These are phyloP conservation scores for Trichophaea hybrida DNA, from an alignment of 2,329 filamentous ascomycete species.

Conservation along the genomic window DNA sequence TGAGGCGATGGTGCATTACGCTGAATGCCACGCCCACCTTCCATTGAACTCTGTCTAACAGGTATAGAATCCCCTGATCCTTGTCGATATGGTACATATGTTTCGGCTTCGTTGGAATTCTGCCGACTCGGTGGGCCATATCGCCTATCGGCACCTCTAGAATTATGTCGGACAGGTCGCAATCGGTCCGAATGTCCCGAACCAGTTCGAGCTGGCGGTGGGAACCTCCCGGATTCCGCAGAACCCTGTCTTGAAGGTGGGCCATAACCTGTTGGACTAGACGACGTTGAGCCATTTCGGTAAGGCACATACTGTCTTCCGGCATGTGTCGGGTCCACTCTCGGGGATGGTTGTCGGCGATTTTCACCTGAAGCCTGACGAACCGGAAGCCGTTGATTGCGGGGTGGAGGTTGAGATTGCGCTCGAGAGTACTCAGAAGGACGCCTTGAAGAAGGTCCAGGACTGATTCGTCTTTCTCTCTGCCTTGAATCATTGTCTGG, in stretches of 20 bases:
- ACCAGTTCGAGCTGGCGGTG: constrained; percentile 11
- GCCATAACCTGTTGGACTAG: constrained; percentile 6
- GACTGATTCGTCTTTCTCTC: neutral
- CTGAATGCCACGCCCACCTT: neutral
- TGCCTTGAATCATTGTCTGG: neutral
- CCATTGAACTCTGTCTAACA: constrained; percentile 8
- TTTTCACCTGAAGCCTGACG: constrained; percentile 13
- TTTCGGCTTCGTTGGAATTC: neutral
- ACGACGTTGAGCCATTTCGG: neutral
- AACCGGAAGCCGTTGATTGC: constrained; percentile 6
- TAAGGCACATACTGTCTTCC: constrained; percentile 3
- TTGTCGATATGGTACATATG: constrained; percentile 11
- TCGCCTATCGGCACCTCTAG: constrained; percentile 12
- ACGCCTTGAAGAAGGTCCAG: neutral
- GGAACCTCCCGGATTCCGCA: constrained; percentile 13
- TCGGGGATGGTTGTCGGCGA: constrained; percentile 4
- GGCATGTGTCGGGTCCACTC: neutral
- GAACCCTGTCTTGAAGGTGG: constrained; percentile 13
- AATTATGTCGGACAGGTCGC: constrained; percentile 16
- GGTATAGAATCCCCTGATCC: constrained; percentile 9
- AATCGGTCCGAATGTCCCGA: constrained; percentile 13
- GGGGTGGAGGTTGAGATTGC: constrained; percentile 10
- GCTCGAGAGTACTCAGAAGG: constrained; percentile 5
- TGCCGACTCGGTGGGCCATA: constrained; percentile 11
- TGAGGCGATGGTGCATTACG: neutral